Conservation (phyloP, 2,329 filamentous ascomycete genomes). For the Diaporthe australafricana region DNA sequence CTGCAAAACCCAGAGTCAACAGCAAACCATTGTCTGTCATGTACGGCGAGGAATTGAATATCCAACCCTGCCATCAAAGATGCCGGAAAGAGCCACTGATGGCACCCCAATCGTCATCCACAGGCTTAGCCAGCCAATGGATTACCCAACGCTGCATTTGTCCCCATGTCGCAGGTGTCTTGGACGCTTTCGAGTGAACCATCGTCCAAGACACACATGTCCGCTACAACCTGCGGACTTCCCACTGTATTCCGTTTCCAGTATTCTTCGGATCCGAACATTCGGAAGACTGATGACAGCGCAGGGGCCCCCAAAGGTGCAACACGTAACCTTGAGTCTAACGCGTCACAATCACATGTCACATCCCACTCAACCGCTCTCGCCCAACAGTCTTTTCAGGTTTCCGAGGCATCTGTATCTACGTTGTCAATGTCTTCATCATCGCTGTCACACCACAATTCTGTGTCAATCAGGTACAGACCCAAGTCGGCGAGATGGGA, state of each 20-base stretch:
- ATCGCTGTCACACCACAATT: not conserved
- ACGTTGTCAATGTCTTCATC: slow-evolving; percentile 16
- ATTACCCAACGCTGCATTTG: not conserved
- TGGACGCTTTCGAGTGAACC: slow-evolving; percentile 9
- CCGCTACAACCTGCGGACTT: slow-evolving; percentile 1
- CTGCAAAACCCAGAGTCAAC: not conserved
- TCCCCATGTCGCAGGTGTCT: not conserved
- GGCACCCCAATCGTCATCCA: not conserved
- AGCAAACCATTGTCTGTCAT: not conserved
- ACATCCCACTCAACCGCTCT: slow-evolving; percentile 1
- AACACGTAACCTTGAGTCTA: slow-evolving; percentile 6
- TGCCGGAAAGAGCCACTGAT: not conserved
- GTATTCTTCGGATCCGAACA: slow-evolving; percentile 23
- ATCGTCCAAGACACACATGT: slow-evolving; percentile 6
- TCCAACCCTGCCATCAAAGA: not conserved
- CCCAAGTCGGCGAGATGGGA: slow-evolving; percentile 39
- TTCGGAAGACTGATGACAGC: slow-evolving; percentile 17
- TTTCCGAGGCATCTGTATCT: not conserved
- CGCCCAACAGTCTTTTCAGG: not conserved
- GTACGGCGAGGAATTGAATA: not conserved
- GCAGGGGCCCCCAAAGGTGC: slow-evolving; percentile 14
- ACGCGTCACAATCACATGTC: slow-evolving; percentile 32
- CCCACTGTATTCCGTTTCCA: slow-evolving; percentile 4
- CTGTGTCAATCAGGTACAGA: not conserved
- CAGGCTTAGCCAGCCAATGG: not conserved